Evolutionary conservation across 1,139 yeast species (phyloP), one percentile per base, ranked within the genome.

Genomic region (Pichia inconspicua): DNA sequence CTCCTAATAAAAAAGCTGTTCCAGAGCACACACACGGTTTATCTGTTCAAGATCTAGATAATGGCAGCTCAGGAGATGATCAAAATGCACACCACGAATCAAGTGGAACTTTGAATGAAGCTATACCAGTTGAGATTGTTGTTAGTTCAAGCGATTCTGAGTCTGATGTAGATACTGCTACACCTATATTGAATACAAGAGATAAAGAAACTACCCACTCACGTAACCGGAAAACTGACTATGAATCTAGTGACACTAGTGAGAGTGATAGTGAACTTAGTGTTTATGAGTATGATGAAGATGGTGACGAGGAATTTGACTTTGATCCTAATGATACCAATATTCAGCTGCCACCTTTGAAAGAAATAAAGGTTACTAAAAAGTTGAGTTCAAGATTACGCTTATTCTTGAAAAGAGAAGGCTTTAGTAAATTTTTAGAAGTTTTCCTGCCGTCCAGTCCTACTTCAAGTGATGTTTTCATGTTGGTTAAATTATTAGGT

Each of bases 361-460:
- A 42, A 8, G 53, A 57, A 4, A 52, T 61, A 8, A 50, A 44
- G 41, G 49, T 62, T 31, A 62, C 74, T 1, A 71, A 69, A 43
- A 73, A 70, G 22, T 68, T 68, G 17, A 66, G 75, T 7, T 60
- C 70, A 15, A 69, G 73, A 48, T 81, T 88, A 1, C 73, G 92
- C 50, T 68, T 71, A 49, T 80, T 61, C 56, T 65, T 88, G 48
- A 84, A 83, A 59, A 63, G 67, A n/a, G 64, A 76, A 51, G 96
- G 96, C 0, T 72, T 78, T 32, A 66, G 73, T 53, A 64, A 67
- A 51, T 61, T 61, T 44, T 44, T 59, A 27, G 60, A 58, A 22
- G 83, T 85, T 56, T 65, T 87, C 56, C 64, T 85, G 32, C 86
- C 90, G 0, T 71, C 74, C 1, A 74, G 77, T 2, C 79, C 87